A percentile compares a stretch with the other conserved stretches of the same genome.
Evolutionary conservation across 208 protist species (phyloP).

Genomic region (Novymonas esmeraldas): DNA sequence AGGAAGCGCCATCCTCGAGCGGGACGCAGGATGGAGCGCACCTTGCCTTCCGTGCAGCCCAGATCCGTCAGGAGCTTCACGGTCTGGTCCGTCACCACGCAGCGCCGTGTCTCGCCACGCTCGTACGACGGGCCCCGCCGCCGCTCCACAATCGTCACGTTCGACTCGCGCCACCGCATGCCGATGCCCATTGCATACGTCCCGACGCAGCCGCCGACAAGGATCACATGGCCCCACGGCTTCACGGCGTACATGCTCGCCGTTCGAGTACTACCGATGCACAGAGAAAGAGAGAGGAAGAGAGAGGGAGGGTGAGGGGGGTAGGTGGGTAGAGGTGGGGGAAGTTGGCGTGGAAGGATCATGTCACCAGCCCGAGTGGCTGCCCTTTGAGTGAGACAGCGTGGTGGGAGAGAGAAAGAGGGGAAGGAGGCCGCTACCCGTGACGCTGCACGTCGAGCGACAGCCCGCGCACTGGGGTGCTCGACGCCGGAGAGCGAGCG

Average conservation of each 20-base stretch:
- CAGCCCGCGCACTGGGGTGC: no score
- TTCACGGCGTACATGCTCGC: constrained; percentile 85
- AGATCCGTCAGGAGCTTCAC: constrained; percentile 74
- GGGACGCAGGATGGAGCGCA: constrained; percentile 50
- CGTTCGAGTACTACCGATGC: not conserved
- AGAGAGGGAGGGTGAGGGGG: no score
- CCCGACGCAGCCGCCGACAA: constrained; percentile 69
- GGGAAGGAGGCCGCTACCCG: no score
- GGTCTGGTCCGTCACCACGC: constrained; percentile 70
- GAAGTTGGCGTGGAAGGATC: no score
- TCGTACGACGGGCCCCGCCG: constrained; percentile 55
- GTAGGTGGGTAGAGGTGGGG: no score
- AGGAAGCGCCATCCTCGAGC: constrained; percentile 72
- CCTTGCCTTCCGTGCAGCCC: constrained; percentile 56
- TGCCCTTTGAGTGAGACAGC: no score
- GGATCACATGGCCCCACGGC: constrained; percentile 78
- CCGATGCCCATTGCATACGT: constrained; percentile 83
- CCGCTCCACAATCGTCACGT: constrained; percentile 70
- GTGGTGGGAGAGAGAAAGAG: no score
- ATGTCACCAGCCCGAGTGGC: no score
- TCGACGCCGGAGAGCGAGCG: no score
- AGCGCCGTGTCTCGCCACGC: constrained; percentile 38
- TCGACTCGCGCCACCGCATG: constrained; percentile 87
- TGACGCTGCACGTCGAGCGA: no score
- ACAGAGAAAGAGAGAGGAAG: constrained; percentile 17